Evolutionary conservation across 2,329 filamentous ascomycete species (phyloP), one percentile per base, ranked within the genome.

Genomic region (Pleurostoma richardsiae): DNA sequence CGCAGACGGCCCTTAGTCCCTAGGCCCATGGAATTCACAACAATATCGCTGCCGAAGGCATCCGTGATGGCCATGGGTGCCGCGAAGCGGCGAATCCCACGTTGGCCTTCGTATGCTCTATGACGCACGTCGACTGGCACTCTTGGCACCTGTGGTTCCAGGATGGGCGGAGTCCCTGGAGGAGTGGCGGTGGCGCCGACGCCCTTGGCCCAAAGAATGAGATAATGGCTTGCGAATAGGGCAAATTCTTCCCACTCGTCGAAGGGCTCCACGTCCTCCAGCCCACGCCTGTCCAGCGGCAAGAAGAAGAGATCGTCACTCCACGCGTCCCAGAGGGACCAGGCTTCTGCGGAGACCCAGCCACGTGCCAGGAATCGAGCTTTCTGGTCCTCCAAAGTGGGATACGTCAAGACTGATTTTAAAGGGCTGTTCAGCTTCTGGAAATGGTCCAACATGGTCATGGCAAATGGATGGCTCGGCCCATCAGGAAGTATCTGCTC

Each of bases 241-340:
- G 86, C 83, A 60, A 96, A 90, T 58, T 96, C 92, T 65, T 97
- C 92, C 90, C 90, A 96, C 66, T 96, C 91, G 63, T 97, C 92
- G 60, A 97, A 96, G 1, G 86, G 82, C 59, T 96, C 92, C 11
- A 90, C 66, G 1, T 69, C 60, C 55, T 96, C 85, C 10, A 96
- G 67, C 8, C 68, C 68, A 33, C 62, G 69, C 52, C 88, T 78
- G 51, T 88, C 76, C 1, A 73, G 65, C 1, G 74, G 59, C 5
- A 72, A 73, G 26, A 95, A 66, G 61, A 91, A 91, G 3, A 69
- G 60, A 10, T 81, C 71, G 53, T 87, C 81, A 8, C 77, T 81
- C 91, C 91, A 96, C 1, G 90, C 72, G 46, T 90, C 79, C 89
- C 91, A 96, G 8, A 96, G 71, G 56, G 84, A 88, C 61, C 79